A percentile compares a stretch with the other conserved stretches of the same genome.
These are phyloP conservation scores for Spathaspora sp. DNA, from an alignment of 1,139 yeast genomes.

Conservation along the genomic window DNA sequence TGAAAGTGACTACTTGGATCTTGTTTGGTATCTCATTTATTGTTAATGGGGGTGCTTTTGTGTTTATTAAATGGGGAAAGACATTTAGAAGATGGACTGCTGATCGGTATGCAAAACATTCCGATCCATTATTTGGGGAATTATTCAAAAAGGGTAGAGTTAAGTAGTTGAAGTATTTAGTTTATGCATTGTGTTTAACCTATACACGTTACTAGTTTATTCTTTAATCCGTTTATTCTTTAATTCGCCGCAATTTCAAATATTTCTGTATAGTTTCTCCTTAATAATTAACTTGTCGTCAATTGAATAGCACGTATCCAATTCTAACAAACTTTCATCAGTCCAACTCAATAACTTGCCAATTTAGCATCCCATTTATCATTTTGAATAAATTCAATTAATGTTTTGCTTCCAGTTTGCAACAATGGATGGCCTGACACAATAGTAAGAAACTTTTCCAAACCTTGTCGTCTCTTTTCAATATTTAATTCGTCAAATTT, in stretches of 20 bases:
- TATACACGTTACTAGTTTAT: too few relatives aligned
- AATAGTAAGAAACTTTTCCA: slow-evolving; percentile 73
- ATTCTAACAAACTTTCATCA: too few relatives aligned
- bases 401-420: slow-evolving; percentile 84
- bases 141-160: slow-evolving; percentile 6
- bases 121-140: slow-evolving; percentile 16
- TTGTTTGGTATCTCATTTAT: slow-evolving; percentile 47
- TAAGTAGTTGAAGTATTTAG: too few relatives aligned
- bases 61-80: slow-evolving; percentile 42
- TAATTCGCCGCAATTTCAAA: too few relatives aligned
- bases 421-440: slow-evolving; percentile 94
- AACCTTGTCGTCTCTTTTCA: slow-evolving; percentile 79
- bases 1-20: slow-evolving; percentile 42
- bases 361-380: slow-evolving; percentile 67
- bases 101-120: slow-evolving; percentile 21
- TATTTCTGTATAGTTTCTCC: too few relatives aligned
- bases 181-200: too few relatives aligned
- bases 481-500: slow-evolving; percentile 83
- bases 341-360: slow-evolving; percentile 18
- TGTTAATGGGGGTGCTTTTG: slow-evolving; percentile 39
- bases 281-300: too few relatives aligned
- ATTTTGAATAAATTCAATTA: slow-evolving; percentile 85
- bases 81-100: slow-evolving; percentile 31
- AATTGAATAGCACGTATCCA: too few relatives aligned
- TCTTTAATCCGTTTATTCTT: too few relatives aligned